Conservation (phyloP, 176 grass and related monocot species). For the Hordeum vulgare region MorexV3_pseudomolecules_assembly NC_058518.1:435832237-435832736, state of each 20-base stretch:
- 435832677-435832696: not conserved
- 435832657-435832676: too few species aligned
- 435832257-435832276: conserved; percentile 66
- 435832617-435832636: not conserved
- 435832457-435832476: not conserved
- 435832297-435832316: conserved; percentile 35
- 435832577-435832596: not conserved
- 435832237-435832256: conserved; percentile 68
- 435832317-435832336: conserved; percentile 3
- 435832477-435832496: too few species aligned
- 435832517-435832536: not conserved
- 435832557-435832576: not conserved
- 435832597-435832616: not conserved
- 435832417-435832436: not conserved
- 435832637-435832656: not conserved
- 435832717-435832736: not conserved
- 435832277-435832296: conserved; percentile 79
- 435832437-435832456: not conserved
- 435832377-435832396: not conserved
- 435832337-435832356: not conserved
- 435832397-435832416: not conserved
- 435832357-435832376: not conserved
- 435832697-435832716: not conserved
- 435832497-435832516: not conserved
- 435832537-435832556: not conserved